Conservation (phyloP, 352 stramenopile genomes). For the Phytophthora cajani region DNA sequence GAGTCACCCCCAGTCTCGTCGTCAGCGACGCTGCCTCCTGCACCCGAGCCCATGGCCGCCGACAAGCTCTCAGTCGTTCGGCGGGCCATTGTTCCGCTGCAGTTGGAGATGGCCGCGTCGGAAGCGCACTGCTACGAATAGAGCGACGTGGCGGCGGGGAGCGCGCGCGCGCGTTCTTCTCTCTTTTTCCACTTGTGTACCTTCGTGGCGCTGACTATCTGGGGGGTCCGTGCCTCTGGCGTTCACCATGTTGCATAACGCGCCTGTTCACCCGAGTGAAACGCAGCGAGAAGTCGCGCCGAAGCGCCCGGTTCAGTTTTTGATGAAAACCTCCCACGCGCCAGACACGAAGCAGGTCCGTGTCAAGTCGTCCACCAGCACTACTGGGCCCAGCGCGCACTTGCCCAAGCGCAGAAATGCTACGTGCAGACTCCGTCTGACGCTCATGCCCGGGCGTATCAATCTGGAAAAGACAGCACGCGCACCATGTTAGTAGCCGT, state of each 20-base stretch:
- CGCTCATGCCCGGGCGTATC: slow-evolving; percentile 54
- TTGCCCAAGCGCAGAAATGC: slow-evolving; percentile 56
- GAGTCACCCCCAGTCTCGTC: slow-evolving; percentile 38
- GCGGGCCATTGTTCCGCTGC: slow-evolving; percentile 33
- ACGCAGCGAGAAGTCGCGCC: slow-evolving; percentile 30
- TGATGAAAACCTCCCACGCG: slow-evolving; percentile 42
- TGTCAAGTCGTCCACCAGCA: slow-evolving; percentile 68
- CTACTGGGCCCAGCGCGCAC: slow-evolving; percentile 50
- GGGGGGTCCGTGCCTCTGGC: slow-evolving; percentile 18
- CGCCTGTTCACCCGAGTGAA: slow-evolving; percentile 30
- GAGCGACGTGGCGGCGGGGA: neutral
- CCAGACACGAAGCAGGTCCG: slow-evolving; percentile 68
- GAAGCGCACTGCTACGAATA: slow-evolving; percentile 37
- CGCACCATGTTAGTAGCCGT: slow-evolving; percentile 9
- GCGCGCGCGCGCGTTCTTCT: slow-evolving; percentile 22
- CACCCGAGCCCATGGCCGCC: slow-evolving; percentile 11
- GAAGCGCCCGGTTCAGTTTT: slow-evolving; percentile 32
- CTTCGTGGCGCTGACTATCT: slow-evolving; percentile 27
- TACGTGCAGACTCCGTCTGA: slow-evolving; percentile 69
- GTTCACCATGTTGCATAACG: slow-evolving; percentile 25
- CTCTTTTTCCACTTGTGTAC: slow-evolving; percentile 30
- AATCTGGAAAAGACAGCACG: slow-evolving; percentile 31
- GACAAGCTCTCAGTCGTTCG: slow-evolving; percentile 25
- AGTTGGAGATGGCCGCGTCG: slow-evolving; percentile 34
- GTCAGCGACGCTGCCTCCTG: slow-evolving; percentile 13